These are phyloP conservation scores for Hirsutella thompsonii DNA, from an alignment of 2,329 filamentous ascomycete genomes.

Conservation along the genomic window DNA sequence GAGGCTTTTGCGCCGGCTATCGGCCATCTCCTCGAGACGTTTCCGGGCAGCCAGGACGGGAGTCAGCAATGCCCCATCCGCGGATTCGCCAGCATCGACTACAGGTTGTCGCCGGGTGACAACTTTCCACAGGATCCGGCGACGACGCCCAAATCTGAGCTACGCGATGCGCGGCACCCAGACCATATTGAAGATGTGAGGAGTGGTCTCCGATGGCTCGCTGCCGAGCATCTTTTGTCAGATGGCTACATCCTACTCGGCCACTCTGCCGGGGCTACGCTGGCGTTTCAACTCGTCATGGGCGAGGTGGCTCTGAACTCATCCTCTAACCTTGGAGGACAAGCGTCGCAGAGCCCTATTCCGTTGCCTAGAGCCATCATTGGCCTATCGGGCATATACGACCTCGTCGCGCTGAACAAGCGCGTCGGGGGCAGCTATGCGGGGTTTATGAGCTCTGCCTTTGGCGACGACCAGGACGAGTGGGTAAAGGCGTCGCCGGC, in stretches of 20 bases:
- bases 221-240: constrained; percentile 29
- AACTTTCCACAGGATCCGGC: constrained; percentile 23
- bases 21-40: constrained; percentile 20
- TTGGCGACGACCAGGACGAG: constrained; percentile 34
- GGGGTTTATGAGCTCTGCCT: constrained; percentile 45
- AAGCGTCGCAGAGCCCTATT: constrained; percentile 9
- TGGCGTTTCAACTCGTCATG: constrained; percentile 49
- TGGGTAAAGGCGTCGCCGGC: constrained; percentile 48
- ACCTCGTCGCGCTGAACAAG: constrained; percentile 40
- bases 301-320: constrained; percentile 17
- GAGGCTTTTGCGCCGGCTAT: constrained; percentile 32
- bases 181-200: constrained; percentile 45
- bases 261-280: constrained; percentile 50
- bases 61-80: constrained; percentile 26
- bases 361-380: constrained; percentile 39
- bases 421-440: constrained; percentile 36
- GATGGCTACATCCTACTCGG: constrained; percentile 43
- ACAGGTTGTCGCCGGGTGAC: constrained; percentile 43
- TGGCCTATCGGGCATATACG: constrained; percentile 54
- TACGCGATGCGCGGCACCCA: constrained; percentile 39
- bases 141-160: constrained; percentile 12
- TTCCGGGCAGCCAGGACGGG: constrained; percentile 9
- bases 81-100: constrained; percentile 51
- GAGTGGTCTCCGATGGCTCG: constrained; percentile 34
- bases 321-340: neutral